phyloP scores from a whole-genome alignment of 2,329 filamentous ascomycete genomes.

The Tetracladium maxilliforme region DNA sequence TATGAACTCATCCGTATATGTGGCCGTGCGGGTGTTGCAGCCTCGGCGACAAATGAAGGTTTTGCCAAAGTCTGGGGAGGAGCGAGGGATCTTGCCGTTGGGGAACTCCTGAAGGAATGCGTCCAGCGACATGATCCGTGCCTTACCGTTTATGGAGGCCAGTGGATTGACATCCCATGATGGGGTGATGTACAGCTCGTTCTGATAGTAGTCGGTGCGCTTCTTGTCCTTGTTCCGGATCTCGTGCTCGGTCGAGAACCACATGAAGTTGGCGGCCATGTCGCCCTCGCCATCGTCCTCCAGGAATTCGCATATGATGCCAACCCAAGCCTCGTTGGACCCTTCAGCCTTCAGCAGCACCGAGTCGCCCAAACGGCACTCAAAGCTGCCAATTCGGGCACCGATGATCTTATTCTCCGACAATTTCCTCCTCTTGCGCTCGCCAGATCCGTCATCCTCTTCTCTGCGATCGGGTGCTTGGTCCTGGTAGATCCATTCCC shows the following conservation, averaged over 20 bases:
- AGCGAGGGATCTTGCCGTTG: constrained; percentile 57
- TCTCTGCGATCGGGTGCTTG: constrained; percentile 6
- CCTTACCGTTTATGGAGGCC: constrained; percentile 80
- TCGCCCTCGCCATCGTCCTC: constrained; percentile 59
- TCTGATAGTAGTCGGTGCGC: constrained; percentile 58
- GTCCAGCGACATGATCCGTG: constrained; percentile 59
- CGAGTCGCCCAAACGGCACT: constrained; percentile 68
- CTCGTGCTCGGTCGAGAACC: constrained; percentile 88
- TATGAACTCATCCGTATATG: constrained; percentile 79
- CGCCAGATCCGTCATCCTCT: constrained; percentile 4
- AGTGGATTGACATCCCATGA: constrained; percentile 80
- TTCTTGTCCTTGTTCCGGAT: constrained; percentile 75
- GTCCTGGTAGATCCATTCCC: constrained; percentile 61
- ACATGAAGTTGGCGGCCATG: constrained; percentile 82
- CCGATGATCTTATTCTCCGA: constrained; percentile 48
- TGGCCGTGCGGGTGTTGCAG: constrained; percentile 76
- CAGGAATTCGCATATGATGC: constrained; percentile 70
- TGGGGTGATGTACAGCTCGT: constrained; percentile 84
- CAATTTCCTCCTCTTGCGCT: constrained; percentile 11
- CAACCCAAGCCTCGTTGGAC: constrained; percentile 80
- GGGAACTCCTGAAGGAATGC: constrained; percentile 58
- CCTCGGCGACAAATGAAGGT: constrained; percentile 81
- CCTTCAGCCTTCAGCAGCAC: constrained; percentile 82
- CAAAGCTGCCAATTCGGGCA: constrained; percentile 68
- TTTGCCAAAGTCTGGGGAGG: constrained; percentile 64